Conservation (phyloP, 2,329 filamentous ascomycete species). For the Penicillium sp. region DNA sequence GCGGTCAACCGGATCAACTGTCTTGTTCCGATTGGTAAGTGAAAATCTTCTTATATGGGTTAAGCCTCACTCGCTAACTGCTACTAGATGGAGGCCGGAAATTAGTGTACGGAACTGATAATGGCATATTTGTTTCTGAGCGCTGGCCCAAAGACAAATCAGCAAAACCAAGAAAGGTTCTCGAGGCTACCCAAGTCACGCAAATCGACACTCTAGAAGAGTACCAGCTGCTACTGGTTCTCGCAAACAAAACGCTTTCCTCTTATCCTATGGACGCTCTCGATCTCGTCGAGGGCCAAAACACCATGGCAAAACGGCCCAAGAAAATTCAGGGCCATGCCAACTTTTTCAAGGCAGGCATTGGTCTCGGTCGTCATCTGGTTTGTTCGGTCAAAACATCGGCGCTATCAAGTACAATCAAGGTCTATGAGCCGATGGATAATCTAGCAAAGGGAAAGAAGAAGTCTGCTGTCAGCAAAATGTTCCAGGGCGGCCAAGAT, state of each 20-base stretch:
- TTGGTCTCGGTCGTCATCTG: constrained; percentile 88
- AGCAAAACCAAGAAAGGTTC: constrained; percentile 71
- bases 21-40: constrained; percentile 81
- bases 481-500: constrained; percentile 91
- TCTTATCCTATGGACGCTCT: constrained; percentile 86
- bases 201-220: constrained; percentile 96
- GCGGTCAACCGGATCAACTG: constrained; percentile 88
- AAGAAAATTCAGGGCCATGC: constrained; percentile 97
- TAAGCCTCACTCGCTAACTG: constrained; percentile 15
- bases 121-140: constrained; percentile 87
- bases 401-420: constrained; percentile 90
- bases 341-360: constrained; percentile 97
- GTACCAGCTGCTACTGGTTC: constrained; percentile 83
- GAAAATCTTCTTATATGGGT: not conserved
- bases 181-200: constrained; percentile 83
- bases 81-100: constrained; percentile 83
- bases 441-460: constrained; percentile 91
- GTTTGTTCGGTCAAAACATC: constrained; percentile 97
- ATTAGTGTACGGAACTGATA: constrained; percentile 90
- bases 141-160: constrained; percentile 79
- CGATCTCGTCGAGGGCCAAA: constrained; percentile 72
- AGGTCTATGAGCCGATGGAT: constrained; percentile 98
- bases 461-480: constrained; percentile 91
- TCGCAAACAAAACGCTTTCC: constrained; percentile 88
- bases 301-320: constrained; percentile 74